Percentiles rank a stretch among this genome's conserved stretches.
Evolutionary conservation across 352 stramenopile species (phyloP).

Genomic region (Phytophthora quininea): DNA sequence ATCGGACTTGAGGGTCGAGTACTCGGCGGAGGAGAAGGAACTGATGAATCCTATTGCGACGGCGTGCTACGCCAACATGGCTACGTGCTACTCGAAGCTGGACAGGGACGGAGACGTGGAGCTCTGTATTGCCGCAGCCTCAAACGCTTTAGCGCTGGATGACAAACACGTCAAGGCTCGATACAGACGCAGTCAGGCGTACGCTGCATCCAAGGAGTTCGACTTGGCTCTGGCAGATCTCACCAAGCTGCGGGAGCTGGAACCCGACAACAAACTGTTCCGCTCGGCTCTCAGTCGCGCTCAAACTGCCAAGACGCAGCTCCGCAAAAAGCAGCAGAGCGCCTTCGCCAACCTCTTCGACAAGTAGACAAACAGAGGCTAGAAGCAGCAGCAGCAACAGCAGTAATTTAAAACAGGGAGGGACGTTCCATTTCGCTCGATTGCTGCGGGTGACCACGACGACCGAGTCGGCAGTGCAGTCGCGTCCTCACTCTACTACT

Average conservation of each 20-base stretch:
- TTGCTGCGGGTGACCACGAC: constrained; percentile 35
- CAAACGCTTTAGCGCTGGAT: constrained; percentile 50
- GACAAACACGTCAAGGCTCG: constrained; percentile 62
- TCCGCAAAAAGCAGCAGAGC: constrained; percentile 47
- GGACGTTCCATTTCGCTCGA: constrained; percentile 47
- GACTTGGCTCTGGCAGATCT: constrained; percentile 63
- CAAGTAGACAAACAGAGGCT: constrained; percentile 8
- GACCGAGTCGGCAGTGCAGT: constrained; percentile 10
- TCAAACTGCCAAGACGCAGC: constrained; percentile 36
- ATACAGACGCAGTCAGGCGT: constrained; percentile 71
- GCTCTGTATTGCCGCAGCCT: constrained; percentile 56
- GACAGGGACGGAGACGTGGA: constrained; percentile 29
- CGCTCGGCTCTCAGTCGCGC: constrained; percentile 39
- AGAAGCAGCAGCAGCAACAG: constrained; percentile 5
- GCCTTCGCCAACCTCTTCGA: constrained; percentile 47
- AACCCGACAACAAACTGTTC: constrained; percentile 56
- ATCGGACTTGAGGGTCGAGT: constrained; percentile 38
- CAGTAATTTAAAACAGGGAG: constrained; percentile 70
- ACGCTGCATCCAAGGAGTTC: constrained; percentile 59
- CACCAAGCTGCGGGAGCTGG: constrained; percentile 31
- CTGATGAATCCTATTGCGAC: constrained; percentile 41
- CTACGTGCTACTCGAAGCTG: constrained; percentile 66
- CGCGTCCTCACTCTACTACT: constrained; percentile 45
- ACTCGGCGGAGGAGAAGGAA: constrained; percentile 41
- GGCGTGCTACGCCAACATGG: constrained; percentile 66